Percentiles rank a stretch among this genome's conserved stretches.
Conservation (phyloP, 2,329 filamentous ascomycete genomes). For the Sordariomycetes sp. region DNA sequence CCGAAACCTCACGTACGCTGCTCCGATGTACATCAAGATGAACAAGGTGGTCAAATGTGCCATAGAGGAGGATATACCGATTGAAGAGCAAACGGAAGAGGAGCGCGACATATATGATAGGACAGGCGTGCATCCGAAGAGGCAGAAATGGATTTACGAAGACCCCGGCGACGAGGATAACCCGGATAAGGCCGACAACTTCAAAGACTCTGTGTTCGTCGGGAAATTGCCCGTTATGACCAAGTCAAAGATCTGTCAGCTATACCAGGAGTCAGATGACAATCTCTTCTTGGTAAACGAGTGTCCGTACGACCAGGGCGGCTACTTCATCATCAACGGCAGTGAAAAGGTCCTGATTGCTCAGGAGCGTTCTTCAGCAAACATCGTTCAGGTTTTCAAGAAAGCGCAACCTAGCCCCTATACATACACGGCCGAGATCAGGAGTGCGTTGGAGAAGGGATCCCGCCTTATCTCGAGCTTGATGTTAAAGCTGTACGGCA, state of each 20-base stretch:
- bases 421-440: constrained; percentile 89
- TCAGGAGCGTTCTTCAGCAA: constrained; percentile 93
- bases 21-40: constrained; percentile 83
- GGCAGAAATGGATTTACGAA: constrained; percentile 53
- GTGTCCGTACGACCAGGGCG: constrained; percentile 95
- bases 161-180: constrained; percentile 41
- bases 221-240: constrained; percentile 97
- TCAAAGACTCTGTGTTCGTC: constrained; percentile 73
- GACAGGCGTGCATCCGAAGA: constrained; percentile 49
- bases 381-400: constrained; percentile 98
- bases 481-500: constrained; percentile 81
- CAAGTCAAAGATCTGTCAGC: constrained; percentile 89
- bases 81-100: constrained; percentile 59
- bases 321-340: constrained; percentile 98
- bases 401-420: constrained; percentile 90
- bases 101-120: constrained; percentile 40
- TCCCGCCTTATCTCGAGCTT: constrained; percentile 90
- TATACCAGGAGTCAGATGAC: constrained; percentile 75
- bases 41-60: constrained; percentile 77
- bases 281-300: constrained; percentile 88
- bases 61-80: constrained; percentile 60
- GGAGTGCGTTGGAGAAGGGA: constrained; percentile 93
- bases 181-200: constrained; percentile 41
- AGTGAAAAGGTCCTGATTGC: constrained; percentile 98
- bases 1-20: constrained; percentile 91